A percentile compares a stretch with the other conserved stretches of the same genome.
phyloP scores from a whole-genome alignment of 2,329 filamentous ascomycete species.

The Chalara sp. region DNA sequence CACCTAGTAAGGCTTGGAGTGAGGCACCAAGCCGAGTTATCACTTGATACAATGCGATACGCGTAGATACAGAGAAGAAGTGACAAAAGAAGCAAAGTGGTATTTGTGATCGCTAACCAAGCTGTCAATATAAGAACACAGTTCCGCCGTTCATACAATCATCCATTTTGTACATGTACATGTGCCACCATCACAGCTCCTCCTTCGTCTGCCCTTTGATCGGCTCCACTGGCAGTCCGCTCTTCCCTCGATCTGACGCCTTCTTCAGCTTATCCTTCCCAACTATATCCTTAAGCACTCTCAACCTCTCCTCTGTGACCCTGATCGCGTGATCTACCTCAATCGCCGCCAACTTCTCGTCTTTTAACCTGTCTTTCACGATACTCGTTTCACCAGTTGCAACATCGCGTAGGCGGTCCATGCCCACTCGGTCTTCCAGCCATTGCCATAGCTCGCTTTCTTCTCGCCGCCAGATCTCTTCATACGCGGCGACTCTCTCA shows the following conservation, averaged over 20 bases:
- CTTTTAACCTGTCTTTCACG: conserved; percentile 18
- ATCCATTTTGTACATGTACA: neutral
- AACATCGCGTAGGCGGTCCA: conserved; percentile 66
- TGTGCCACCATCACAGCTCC: neutral
- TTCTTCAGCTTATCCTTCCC: conserved; percentile 27
- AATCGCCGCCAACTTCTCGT: conserved; percentile 22
- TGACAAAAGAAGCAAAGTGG: too few relatives aligned
- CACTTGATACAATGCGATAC: too few relatives aligned
- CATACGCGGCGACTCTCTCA: conserved; percentile 74
- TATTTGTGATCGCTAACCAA: too few relatives aligned
- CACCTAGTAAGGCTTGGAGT: too few relatives aligned
- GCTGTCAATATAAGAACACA: neutral
- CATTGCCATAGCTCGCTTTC: conserved; percentile 30
- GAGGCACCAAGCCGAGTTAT: too few relatives aligned
- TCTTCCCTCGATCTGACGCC: neutral
- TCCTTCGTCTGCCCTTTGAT: neutral
- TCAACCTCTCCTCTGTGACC: conserved; percentile 78
- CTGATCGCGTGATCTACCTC: conserved; percentile 33
- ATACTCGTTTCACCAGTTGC: conserved; percentile 18
- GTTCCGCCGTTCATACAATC: neutral
- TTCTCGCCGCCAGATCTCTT: conserved; percentile 62
- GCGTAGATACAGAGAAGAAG: too few relatives aligned
- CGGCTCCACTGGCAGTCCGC: neutral
- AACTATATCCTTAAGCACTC: conserved; percentile 67
- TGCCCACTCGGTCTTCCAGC: conserved; percentile 33